Conservation (phyloP, 805 yeast species). For the Metschnikowia reukaufii region DNA sequence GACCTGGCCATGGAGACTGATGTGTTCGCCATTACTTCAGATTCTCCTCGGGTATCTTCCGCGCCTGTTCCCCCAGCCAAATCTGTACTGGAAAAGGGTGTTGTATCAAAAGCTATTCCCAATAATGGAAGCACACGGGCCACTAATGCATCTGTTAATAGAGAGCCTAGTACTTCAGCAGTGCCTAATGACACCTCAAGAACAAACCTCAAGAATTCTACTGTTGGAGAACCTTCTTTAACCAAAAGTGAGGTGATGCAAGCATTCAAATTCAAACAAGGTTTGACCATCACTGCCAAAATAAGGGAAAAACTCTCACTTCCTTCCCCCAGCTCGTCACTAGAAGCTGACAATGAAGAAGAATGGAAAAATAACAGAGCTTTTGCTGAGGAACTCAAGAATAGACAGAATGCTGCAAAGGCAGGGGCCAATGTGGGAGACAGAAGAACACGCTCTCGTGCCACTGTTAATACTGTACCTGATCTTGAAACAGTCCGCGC, state of each 20-base stretch:
- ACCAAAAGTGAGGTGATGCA: conserved; percentile 15
- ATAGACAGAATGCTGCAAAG: conserved; percentile 16
- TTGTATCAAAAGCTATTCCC: neutral
- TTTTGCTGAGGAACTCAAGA: conserved; percentile 14
- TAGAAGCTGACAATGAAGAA: conserved; percentile 3
- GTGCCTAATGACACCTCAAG: neutral
- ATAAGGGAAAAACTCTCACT: conserved; percentile 14
- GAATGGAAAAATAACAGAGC: conserved; percentile 7
- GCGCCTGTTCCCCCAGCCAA: no score
- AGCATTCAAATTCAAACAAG: conserved; percentile 9
- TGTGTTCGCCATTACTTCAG: no score
- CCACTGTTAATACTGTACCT: conserved; percentile 11
- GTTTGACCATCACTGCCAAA: conserved; percentile 15
- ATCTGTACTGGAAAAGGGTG: no score
- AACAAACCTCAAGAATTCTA: neutral
- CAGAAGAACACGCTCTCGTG: conserved; percentile 18
- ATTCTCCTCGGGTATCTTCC: no score
- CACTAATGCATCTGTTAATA: no score
- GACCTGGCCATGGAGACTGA: no score
- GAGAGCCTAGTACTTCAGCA: no score
- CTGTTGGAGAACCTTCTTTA: neutral
- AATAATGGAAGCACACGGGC: neutral
- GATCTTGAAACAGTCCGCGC: conserved; percentile 15
- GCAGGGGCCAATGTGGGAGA: conserved; percentile 5
- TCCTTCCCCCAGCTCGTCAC: conserved; percentile 3